A percentile compares a stretch with the other conserved stretches of the same genome.
These are phyloP conservation scores for Dioscorea cayenensis DNA, from an alignment of 116 monocot genomes.

Conservation along the genomic window DNA sequence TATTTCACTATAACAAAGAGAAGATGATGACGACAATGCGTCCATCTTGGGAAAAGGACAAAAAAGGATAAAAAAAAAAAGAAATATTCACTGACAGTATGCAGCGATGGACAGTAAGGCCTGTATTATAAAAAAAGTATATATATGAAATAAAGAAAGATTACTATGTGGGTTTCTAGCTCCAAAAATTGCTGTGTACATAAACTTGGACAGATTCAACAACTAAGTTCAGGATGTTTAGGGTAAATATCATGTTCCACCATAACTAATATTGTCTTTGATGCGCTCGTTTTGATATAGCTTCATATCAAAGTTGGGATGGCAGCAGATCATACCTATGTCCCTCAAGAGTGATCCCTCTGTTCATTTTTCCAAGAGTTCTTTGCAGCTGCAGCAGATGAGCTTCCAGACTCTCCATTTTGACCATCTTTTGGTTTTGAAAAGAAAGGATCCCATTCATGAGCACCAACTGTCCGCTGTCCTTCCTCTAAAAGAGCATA, in stretches of 20 bases:
- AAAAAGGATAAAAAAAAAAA: not conserved
- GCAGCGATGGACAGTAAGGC: not conserved
- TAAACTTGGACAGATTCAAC: not conserved
- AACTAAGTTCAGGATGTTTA: not conserved
- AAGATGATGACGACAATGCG: not conserved
- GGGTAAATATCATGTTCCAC: not conserved
- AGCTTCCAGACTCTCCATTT: slow-evolving; percentile 33
- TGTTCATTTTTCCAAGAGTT: slow-evolving; percentile 80
- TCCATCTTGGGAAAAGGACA: not conserved
- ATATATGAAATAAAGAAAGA: not conserved
- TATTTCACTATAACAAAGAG: not conserved
- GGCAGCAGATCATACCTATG: not conserved
- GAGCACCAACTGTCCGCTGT: slow-evolving; percentile 51
- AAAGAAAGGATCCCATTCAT: slow-evolving; percentile 98
- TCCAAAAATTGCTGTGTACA: not conserved
- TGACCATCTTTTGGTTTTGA: slow-evolving; percentile 81
- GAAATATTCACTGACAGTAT: slow-evolving; percentile 1
- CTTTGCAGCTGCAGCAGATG: slow-evolving; percentile 57
- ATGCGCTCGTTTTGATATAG: not conserved
- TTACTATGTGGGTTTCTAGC: not conserved
- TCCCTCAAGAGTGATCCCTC: slow-evolving; percentile 18
- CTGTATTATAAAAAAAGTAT: not conserved
- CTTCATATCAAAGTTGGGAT: not conserved
- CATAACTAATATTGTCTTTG: not conserved
- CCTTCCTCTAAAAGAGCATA: slow-evolving; percentile 77